Evolutionary conservation across 2,329 filamentous ascomycete genomes (phyloP).

Genomic region (Ceratocystis ficicola): DNA sequence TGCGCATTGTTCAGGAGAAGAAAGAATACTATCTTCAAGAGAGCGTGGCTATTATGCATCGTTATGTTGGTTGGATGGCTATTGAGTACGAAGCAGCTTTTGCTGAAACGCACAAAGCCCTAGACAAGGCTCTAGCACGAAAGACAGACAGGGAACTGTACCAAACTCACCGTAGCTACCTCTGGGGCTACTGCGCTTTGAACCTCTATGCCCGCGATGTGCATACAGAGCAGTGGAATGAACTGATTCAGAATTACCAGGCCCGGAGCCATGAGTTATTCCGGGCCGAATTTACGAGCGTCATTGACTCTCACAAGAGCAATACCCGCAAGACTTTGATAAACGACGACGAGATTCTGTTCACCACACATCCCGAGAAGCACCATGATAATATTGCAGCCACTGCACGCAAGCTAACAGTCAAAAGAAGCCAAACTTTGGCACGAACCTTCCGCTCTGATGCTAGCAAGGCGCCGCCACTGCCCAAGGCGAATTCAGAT

Average conservation of each 20-base stretch:
- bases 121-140: conserved; percentile 48
- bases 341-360: conserved; percentile 75
- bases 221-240: conserved; percentile 69
- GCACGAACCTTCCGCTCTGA: conserved; percentile 62
- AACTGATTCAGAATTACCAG: conserved; percentile 68
- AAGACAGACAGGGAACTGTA: conserved; percentile 70
- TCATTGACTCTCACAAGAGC: conserved; percentile 66
- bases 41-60: conserved; percentile 61
- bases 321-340: conserved; percentile 61
- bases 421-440: conserved; percentile 83
- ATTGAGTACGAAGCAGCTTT: conserved; percentile 67
- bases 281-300: conserved; percentile 67
- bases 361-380: conserved; percentile 72
- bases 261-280: conserved; percentile 65
- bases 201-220: conserved; percentile 82
- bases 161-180: conserved; percentile 51
- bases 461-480: conserved; percentile 42
- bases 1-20: conserved; percentile 91
- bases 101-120: conserved; percentile 52
- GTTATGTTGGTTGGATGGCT: conserved; percentile 71
- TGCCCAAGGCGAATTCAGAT: conserved; percentile 33
- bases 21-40: conserved; percentile 77
- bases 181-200: conserved; percentile 82
- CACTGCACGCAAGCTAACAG: conserved; percentile 77
- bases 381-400: conserved; percentile 66